phyloP scores from a whole-genome alignment of 345 rosid species.

The Gossypium turneri region DNA sequence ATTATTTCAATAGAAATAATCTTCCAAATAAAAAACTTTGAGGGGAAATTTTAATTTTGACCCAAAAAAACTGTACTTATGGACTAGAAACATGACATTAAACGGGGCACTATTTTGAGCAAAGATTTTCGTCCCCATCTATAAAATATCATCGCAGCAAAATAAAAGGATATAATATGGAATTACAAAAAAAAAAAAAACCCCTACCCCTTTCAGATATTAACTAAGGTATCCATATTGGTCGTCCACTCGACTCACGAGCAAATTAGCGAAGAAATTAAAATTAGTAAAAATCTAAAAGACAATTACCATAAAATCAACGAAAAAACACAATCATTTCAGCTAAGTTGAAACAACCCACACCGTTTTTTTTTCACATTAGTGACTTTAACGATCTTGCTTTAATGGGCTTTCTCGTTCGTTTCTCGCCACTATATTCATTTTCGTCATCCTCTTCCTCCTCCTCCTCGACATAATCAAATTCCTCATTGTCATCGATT shows the following conservation, averaged over 20 bases:
- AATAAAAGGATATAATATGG: neutral
- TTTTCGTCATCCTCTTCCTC: slow-evolving; percentile 16
- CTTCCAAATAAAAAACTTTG: too few relatives aligned
- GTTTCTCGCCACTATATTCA: slow-evolving; percentile 36
- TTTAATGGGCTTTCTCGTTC: slow-evolving; percentile 79
- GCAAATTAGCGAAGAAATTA: neutral
- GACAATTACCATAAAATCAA: neutral
- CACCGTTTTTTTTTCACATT: slow-evolving; percentile 38
- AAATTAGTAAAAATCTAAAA: neutral
- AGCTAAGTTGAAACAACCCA: slow-evolving; percentile 1
- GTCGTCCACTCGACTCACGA: slow-evolving; percentile 26
- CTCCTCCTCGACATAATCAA: slow-evolving; percentile 37
- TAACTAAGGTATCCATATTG: slow-evolving; percentile 15
- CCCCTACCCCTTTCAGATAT: neutral
- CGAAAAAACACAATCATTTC: neutral
- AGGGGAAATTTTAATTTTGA: too few relatives aligned
- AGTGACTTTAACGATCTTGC: slow-evolving; percentile 92
- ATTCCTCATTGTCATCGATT: slow-evolving; percentile 26
- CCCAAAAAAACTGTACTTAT: too few relatives aligned
- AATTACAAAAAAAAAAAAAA: neutral
- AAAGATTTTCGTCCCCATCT: neutral
- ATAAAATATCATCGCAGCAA: neutral
- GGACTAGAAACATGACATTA: too few relatives aligned
- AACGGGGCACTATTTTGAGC: neutral
- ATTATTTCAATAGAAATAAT: too few relatives aligned